Conservation (phyloP, 2,329 filamentous ascomycete species). For the Coniochaeta sp. region DNA sequence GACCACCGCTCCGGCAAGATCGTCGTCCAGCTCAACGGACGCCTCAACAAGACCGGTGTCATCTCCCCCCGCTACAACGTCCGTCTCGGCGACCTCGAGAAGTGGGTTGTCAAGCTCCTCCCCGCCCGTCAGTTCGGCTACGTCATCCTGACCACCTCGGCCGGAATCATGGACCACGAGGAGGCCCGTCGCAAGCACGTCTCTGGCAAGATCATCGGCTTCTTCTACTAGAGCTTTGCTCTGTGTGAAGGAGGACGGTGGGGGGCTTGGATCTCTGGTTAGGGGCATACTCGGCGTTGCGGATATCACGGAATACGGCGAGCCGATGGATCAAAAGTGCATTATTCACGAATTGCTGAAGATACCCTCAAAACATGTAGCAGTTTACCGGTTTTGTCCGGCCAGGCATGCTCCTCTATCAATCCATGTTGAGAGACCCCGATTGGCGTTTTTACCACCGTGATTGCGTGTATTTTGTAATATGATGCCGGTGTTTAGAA, state of each 20-base stretch:
- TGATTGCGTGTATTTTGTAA: too few species aligned
- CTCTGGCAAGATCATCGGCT: conserved; percentile 97
- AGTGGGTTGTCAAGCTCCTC: conserved; percentile 99
- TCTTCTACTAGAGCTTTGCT: conserved; percentile 76
- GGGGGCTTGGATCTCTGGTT: conserved; percentile 5
- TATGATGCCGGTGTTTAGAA: too few species aligned
- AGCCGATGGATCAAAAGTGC: conserved; percentile 5
- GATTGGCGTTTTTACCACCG: too few species aligned
- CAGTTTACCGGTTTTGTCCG: background rate
- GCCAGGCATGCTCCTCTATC: background rate
- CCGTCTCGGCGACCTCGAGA: conserved; percentile 94
- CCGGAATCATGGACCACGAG: conserved; percentile 99
- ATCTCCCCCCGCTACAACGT: conserved; percentile 99
- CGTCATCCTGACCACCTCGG: conserved; percentile 97
- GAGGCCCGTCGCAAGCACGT: conserved; percentile 99
- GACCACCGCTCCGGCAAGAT: conserved; percentile 99
- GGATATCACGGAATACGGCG: background rate
- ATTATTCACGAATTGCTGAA: conserved; percentile 2
- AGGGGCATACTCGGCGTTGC: conserved; percentile 17
- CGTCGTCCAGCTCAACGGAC: conserved; percentile 98
- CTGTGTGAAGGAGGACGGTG: conserved; percentile 7
- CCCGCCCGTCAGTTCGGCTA: conserved; percentile 99
- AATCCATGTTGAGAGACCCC: conserved; percentile 2
- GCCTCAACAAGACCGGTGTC: conserved; percentile 98
- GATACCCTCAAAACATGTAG: conserved; percentile 2